Evolutionary conservation across 2,329 filamentous ascomycete genomes (phyloP).

Genomic region (Alternaria tenuissima): DNA sequence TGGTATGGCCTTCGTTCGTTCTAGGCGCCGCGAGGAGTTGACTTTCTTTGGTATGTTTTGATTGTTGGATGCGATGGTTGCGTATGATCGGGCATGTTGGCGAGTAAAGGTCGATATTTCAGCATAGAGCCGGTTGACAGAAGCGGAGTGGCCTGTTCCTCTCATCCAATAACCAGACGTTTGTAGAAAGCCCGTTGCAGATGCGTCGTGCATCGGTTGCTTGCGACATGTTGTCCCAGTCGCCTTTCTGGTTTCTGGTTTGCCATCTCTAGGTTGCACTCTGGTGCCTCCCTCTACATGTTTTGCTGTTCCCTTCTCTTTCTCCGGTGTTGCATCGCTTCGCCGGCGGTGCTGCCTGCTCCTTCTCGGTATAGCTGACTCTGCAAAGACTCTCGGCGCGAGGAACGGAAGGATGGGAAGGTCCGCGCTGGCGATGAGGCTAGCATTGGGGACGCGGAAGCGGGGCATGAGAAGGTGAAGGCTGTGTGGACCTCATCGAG

Average conservation of each 20-base stretch:
- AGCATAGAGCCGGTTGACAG: constrained; percentile 29
- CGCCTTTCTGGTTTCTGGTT: neutral
- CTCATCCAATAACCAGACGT: constrained; percentile 1
- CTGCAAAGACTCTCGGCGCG: constrained; percentile 47
- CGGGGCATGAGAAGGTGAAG: constrained; percentile 43
- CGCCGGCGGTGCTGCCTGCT: constrained; percentile 21
- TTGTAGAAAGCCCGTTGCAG: constrained; percentile 9
- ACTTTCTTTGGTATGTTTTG: neutral
- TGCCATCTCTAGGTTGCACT: neutral
- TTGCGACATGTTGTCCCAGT: neutral
- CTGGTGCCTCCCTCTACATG: neutral
- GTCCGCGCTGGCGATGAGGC: constrained; percentile 43
- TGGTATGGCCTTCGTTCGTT: neutral
- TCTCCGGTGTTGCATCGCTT: constrained; percentile 20
- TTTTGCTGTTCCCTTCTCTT: constrained; percentile 14
- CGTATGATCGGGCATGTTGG: constrained; percentile 21
- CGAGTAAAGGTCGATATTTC: constrained; percentile 35
- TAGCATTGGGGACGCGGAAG: constrained; percentile 40
- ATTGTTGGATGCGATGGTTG: constrained; percentile 5
- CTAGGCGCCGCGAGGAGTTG: neutral
- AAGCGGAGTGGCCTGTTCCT: neutral
- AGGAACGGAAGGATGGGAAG: constrained; percentile 50
- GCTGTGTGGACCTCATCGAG: constrained; percentile 36
- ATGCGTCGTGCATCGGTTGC: neutral
- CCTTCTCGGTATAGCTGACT: constrained; percentile 24